A percentile compares a stretch with the other conserved stretches of the same genome.
Evolutionary conservation across 257 asterid genomes (phyloP).

Genomic region (Nicotiana knightiana): DNA sequence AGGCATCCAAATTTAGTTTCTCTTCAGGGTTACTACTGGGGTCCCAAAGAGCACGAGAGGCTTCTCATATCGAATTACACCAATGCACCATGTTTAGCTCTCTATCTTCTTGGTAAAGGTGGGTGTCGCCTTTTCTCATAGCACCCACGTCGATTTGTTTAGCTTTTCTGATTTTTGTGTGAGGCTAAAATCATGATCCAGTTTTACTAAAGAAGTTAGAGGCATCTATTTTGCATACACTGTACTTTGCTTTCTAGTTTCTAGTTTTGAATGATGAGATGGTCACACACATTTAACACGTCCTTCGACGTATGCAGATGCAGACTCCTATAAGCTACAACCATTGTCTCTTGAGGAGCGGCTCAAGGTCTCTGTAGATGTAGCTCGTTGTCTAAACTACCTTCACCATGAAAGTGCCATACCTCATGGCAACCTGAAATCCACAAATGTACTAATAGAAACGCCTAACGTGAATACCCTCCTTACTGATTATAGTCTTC

Average conservation of each 20-base stretch:
- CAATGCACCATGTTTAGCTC: constrained; percentile 61
- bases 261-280: background rate
- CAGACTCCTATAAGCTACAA: constrained; percentile 36
- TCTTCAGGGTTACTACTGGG: constrained; percentile 82
- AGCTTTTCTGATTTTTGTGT: constrained; percentile 1
- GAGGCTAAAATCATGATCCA: background rate
- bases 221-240: background rate
- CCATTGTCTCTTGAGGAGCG: constrained; percentile 51
- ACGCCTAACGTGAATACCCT: constrained; percentile 39
- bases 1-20: constrained; percentile 64
- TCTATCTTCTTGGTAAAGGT: constrained; percentile 73
- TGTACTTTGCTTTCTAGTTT: background rate
- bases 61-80: constrained; percentile 56
- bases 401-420: constrained; percentile 71
- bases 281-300: background rate
- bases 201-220: background rate
- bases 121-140: background rate
- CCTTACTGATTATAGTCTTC: constrained; percentile 76
- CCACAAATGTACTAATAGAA: constrained; percentile 67
- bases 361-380: constrained; percentile 54
- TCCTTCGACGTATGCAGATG: constrained; percentile 40
- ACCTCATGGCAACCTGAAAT: constrained; percentile 93
- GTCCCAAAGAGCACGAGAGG: constrained; percentile 84
- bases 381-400: constrained; percentile 63
- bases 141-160: background rate